Percentiles rank a stretch among this genome's conserved stretches.
These are phyloP conservation scores for Sclerotinia borealis DNA, from an alignment of 2,329 filamentous ascomycete species.

Conservation along the genomic window DNA sequence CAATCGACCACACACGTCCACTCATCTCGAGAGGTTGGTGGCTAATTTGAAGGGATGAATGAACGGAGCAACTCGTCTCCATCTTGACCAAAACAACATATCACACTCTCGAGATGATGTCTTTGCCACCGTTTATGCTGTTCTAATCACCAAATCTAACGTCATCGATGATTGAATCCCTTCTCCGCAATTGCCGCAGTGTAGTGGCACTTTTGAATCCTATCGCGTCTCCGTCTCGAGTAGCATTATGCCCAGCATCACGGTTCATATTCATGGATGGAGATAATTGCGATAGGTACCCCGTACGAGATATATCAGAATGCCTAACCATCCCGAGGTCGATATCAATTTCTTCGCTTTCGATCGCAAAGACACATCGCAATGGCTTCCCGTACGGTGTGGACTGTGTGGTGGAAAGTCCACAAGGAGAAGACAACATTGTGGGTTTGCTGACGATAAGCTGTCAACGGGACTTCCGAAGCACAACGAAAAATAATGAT, in stretches of 20 bases:
- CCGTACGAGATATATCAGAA: neutral
- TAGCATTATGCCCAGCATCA: neutral
- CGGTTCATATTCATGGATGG: neutral
- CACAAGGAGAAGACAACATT: neutral
- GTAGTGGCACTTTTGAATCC: neutral
- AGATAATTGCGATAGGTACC: neutral
- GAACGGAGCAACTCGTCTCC: neutral
- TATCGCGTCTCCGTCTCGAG: neutral
- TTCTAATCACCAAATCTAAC: neutral
- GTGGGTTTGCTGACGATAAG: neutral
- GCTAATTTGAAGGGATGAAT: neutral
- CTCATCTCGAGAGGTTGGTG: neutral
- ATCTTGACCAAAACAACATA: neutral
- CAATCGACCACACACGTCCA: neutral
- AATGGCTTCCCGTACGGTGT: neutral
- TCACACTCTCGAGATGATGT: neutral
- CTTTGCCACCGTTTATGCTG: neutral
- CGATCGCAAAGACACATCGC: neutral
- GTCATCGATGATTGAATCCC: neutral
- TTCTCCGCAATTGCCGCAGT: neutral
- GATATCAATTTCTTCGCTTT: neutral
- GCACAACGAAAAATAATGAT: neutral
- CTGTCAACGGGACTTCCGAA: constrained; percentile 5
- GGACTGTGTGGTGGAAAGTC: neutral
- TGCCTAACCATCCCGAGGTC: neutral